Evolutionary conservation across 257 asterid genomes (phyloP).

Genomic region (Euphrasia confusa): DNA sequence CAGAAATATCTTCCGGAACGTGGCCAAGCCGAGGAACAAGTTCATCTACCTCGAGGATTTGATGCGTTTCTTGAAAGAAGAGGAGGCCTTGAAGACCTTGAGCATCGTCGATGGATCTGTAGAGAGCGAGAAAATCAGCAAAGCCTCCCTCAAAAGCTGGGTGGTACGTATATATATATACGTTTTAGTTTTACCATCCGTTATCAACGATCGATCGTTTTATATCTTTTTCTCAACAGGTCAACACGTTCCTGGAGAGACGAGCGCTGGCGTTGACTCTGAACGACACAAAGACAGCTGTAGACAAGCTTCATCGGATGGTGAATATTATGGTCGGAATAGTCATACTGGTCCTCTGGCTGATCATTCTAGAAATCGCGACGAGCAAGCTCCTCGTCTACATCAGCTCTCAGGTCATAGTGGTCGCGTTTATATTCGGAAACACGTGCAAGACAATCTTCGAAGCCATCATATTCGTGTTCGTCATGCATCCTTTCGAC

Average conservation of each 20-base stretch:
- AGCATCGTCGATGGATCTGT: slow-evolving; percentile 63
- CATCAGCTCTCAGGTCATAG: slow-evolving; percentile 84
- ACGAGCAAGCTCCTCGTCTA: slow-evolving; percentile 65
- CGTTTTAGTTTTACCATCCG: background rate
- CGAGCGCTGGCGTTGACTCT: slow-evolving; percentile 84
- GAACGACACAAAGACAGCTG: slow-evolving; percentile 87
- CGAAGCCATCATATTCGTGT: slow-evolving; percentile 74
- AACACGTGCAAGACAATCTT: slow-evolving; percentile 80
- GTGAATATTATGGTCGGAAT: slow-evolving; percentile 54
- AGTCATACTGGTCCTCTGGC: slow-evolving; percentile 50
- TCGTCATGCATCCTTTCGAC: slow-evolving; percentile 83
- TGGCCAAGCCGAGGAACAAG: slow-evolving; percentile 83
- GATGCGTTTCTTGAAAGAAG: slow-evolving; percentile 73
- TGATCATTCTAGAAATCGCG: slow-evolving; percentile 62
- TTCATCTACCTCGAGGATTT: slow-evolving; percentile 67
- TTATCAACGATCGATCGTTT: background rate
- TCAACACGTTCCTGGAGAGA: slow-evolving; percentile 75
- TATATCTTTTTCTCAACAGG: slow-evolving; percentile 42
- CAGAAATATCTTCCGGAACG: slow-evolving; percentile 78
- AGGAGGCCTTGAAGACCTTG: slow-evolving; percentile 63
- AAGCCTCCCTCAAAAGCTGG: slow-evolving; percentile 69
- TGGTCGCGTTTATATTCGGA: slow-evolving; percentile 82
- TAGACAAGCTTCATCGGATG: slow-evolving; percentile 76
- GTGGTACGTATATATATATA: slow-evolving; percentile 57
- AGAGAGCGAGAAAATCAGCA: slow-evolving; percentile 62